Evolutionary conservation across 2,329 filamentous ascomycete genomes (phyloP), one percentile per base, ranked within the genome.

Genomic region (Aureobasidium sp.): DNA sequence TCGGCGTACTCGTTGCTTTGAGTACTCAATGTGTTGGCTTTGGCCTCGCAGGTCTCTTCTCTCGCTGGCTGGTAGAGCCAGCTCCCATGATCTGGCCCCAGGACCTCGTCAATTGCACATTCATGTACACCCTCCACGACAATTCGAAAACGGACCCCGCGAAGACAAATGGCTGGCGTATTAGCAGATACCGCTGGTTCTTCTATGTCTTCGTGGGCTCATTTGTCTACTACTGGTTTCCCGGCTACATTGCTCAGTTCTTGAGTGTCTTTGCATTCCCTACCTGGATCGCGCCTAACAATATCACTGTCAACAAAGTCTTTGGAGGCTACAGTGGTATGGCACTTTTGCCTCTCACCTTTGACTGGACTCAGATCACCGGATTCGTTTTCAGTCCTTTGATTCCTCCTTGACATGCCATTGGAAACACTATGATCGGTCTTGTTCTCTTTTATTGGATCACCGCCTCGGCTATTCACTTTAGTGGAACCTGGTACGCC

Each of bases 181-280:
- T 94, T 54, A 90, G 87, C 67, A 81, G 90, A 56, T 93, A 90
- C 82, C 88, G 85, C 66, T 94, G 94, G 75, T 96, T 95, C 75
- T 85, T 89, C 67, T 77, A 85, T 49, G 83, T 92, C 39, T 91
- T 88, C 79, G 71, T 82, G 3, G 82, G 80, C 6, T 85, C 87
- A 0, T 92, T 92, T 66, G 71, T 82, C n/a, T 95, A 92, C 74
- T 95, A 95, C 76, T 94, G 94, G 72, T 77, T 95, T 1, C 91
- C 91, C 0, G 90, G 90, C 8, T 79, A 95, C 14, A 77, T 95
- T 50, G 86, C 92, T 78, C 90, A 91, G 17, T 90, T 89, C 1
- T 79, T 95, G 67, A 93, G 89, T 73, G 93, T 92, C 73, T 95
- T 95, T 79, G 94, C 86, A 72, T 87, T 94, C 64, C 79, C 94